Base-by-base conservation (phyloP, 768 basidiomycete species). In the Cyclocybe aegerita region DNA sequence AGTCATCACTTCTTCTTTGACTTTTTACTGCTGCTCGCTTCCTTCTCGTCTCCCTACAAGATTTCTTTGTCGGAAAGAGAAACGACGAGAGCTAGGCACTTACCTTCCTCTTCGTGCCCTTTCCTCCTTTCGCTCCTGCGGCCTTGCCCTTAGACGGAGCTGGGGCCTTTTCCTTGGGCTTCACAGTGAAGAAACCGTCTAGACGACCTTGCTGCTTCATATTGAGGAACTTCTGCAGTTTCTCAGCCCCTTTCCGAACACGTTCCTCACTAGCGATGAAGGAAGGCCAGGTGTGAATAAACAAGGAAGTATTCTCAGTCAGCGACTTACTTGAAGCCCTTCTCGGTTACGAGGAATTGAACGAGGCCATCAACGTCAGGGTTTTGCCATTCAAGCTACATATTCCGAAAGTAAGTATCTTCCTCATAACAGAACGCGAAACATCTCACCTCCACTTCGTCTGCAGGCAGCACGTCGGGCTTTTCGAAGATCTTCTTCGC, bases 151-250 rank as follows among this genome's bases (percentile, higher is more conserved):
- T 66, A 4, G 50, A 41, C 37, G 54, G 53, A n/a, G 59, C 44
- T 9, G 61, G 60, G 34, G 64, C 62, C 36, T 75, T 80, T 37
- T 82, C 78, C 48, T 82, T 80, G 4, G 81, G 72, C 60, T 88
- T 84, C 9, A 84, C 82, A 1, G 86, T 82, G 71, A 99, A 99
- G 71, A 99, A 99, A 0, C 93, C 88, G 61, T 98, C 97, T 10
- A 99, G 77, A 8, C 97, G 85, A 7, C 97, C 95, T 70, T 99
- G 97, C 60, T 98, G 97, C 64, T 98, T 98, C 32, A 85, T 82
- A 46, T 82, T 85, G 43, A 98, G 73, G 67, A 82, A 88, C 61
- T 94, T 97, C 41, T 83, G 75, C 38, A 99, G 80, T 64, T 98
- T 97, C 40, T 97, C 93, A 3, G 91, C 95, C 17, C 94, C 94